These are phyloP conservation scores for Candida pseudofarinosa DNA, from an alignment of 805 yeast genomes.

Conservation along the genomic window DNA sequence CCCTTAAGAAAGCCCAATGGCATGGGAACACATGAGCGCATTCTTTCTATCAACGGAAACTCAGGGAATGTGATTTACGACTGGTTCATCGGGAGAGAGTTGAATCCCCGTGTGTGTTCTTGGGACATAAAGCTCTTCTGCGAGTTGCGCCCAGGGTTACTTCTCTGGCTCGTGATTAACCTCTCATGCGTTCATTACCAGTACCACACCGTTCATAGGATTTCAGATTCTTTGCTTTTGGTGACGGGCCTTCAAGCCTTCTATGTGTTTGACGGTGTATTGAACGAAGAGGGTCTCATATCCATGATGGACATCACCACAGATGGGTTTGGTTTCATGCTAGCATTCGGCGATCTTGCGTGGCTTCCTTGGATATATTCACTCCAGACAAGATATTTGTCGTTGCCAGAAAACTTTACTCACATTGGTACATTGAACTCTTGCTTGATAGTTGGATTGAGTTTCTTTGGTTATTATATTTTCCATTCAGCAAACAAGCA, in stretches of 20 bases:
- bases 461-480: constrained; percentile 66
- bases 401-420: constrained; percentile 50
- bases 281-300: constrained; percentile 83
- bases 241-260: constrained; percentile 69
- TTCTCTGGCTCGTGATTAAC: constrained; percentile 79
- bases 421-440: constrained; percentile 44
- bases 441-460: constrained; percentile 43
- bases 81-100: constrained; percentile 96
- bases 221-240: constrained; percentile 69
- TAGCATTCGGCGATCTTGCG: constrained; percentile 89
- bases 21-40: constrained; percentile 54
- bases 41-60: constrained; percentile 85
- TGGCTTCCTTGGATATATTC: constrained; percentile 91
- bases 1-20: constrained; percentile 53
- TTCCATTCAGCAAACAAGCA: constrained; percentile 84
- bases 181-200: constrained; percentile 79
- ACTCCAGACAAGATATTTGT: constrained; percentile 77
- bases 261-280: constrained; percentile 87
- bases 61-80: constrained; percentile 72
- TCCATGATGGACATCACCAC: constrained; percentile 96
- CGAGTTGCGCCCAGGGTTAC: constrained; percentile 91
- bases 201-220: constrained; percentile 52
- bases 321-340: constrained; percentile 97
- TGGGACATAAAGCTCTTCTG: constrained; percentile 90
- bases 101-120: constrained; percentile 82